Evolutionary conservation across 2,329 filamentous ascomycete species (phyloP).

Genomic region (Ascochyta fabae): DNA sequence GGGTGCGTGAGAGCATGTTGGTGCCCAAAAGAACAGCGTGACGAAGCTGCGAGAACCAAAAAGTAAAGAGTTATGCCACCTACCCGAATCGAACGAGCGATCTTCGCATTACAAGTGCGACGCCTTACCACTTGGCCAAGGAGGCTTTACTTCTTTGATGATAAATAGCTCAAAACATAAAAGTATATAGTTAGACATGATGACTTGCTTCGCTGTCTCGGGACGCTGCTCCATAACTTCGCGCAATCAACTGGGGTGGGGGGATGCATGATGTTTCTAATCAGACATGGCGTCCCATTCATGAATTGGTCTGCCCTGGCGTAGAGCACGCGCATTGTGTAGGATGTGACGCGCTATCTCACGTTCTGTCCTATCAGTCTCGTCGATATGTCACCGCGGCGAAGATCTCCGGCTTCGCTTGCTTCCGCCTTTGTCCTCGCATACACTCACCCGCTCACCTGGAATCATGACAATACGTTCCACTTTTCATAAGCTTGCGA

Average conservation of each 20-base stretch:
- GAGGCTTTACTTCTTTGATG: constrained; percentile 11
- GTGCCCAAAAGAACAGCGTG: background rate
- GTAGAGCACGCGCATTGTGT: no score
- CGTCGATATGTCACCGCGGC: constrained; percentile 31
- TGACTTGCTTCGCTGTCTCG: no score
- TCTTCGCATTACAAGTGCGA: constrained; percentile 25
- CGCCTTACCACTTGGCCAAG: constrained; percentile 25
- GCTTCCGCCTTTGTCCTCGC: constrained; percentile 14
- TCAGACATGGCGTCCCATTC: no score
- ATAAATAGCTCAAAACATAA: fast-evolving
- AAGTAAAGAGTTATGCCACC: constrained; percentile 1
- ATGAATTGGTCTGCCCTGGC: no score
- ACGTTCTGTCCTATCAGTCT: constrained; percentile 30
- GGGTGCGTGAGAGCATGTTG: background rate
- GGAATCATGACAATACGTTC: background rate
- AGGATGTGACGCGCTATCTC: background rate
- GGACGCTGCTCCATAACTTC: no score
- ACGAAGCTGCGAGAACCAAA: background rate
- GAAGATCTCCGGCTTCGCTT: no score
- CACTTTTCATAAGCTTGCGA: background rate
- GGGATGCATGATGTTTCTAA: no score
- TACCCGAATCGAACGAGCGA: constrained; percentile 25
- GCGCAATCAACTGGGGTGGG: no score
- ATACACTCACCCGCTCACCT: background rate
- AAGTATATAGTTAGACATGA: background rate